These are phyloP conservation scores for Fusarium pseudoanthophilum DNA, from an alignment of 2,329 filamentous ascomycete genomes.

Conservation along the genomic window DNA sequence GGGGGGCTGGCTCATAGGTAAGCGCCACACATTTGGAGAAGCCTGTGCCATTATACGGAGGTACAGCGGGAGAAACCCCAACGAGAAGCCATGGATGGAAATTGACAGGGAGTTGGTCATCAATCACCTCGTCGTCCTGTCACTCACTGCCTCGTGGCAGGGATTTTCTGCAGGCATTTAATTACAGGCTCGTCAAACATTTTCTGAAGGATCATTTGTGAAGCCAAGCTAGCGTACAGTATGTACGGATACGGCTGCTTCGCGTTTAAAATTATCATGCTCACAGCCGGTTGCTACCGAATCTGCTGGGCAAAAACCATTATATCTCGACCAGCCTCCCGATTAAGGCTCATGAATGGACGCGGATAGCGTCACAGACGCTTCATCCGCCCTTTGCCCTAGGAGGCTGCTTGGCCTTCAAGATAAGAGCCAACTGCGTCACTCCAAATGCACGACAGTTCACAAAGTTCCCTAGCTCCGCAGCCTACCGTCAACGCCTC, in stretches of 20 bases:
- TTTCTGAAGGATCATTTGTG: conserved; percentile 4
- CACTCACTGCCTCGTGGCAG: conserved; percentile 2
- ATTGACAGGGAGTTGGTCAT: conserved; percentile 14
- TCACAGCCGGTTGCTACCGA: background rate
- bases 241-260: background rate
- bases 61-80: conserved; percentile 1
- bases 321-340: background rate
- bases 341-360: background rate
- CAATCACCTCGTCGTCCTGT: conserved; percentile 22
- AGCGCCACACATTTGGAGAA: conserved; percentile 36
- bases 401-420: background rate
- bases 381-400: background rate
- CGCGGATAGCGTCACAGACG: background rate
- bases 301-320: background rate
- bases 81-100: conserved; percentile 8
- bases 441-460: conserved; percentile 23
- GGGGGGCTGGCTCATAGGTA: conserved; percentile 2
- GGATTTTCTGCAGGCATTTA: conserved; percentile 24
- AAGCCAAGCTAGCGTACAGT: background rate
- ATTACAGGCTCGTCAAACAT: conserved; percentile 24
- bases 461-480: conserved; percentile 17
- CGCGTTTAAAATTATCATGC: background rate
- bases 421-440: conserved; percentile 15
- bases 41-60: background rate
- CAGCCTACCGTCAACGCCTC: conserved; percentile 27